phyloP scores from a whole-genome alignment of 2,329 filamentous ascomycete species.

The Verticillium albo-atrum region DNA sequence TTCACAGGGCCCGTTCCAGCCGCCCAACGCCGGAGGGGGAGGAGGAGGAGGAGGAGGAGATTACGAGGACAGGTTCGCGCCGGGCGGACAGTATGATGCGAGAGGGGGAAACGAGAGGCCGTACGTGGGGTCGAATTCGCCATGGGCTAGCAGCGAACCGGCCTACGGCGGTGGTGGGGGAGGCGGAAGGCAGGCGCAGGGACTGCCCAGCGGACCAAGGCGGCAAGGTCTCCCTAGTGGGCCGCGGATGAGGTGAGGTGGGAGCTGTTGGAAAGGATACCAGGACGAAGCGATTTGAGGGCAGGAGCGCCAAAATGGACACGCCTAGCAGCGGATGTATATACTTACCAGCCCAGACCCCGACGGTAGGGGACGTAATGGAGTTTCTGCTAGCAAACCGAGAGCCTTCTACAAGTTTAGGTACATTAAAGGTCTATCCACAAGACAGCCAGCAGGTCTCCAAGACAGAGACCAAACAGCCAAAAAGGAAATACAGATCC shows the following conservation, averaged over 20 bases:
- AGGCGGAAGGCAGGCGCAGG: conserved; percentile 26
- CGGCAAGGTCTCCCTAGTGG: conserved; percentile 23
- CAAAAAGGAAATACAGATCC: background rate
- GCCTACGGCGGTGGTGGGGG: conserved; percentile 31
- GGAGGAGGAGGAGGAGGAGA: conserved; percentile 21
- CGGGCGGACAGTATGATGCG: conserved; percentile 38
- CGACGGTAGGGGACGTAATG: background rate
- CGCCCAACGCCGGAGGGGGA: conserved; percentile 24
- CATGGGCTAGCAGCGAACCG: conserved; percentile 39
- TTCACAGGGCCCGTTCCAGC: conserved; percentile 40
- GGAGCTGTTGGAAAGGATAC: conserved; percentile 6
- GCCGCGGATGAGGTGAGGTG: conserved; percentile 34
- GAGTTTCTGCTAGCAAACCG: background rate
- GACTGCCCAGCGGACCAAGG: conserved; percentile 42
- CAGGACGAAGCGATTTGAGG: conserved; percentile 6
- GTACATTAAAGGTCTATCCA: background rate
- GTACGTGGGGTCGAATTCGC: conserved; percentile 40
- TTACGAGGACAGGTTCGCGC: conserved; percentile 43
- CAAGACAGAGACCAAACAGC: background rate
- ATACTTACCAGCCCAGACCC: background rate
- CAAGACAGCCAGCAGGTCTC: background rate
- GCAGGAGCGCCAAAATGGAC: background rate
- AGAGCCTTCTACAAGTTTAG: background rate
- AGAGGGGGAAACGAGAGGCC: conserved; percentile 26
- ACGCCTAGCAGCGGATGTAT: background rate